Conservation (phyloP, 2,329 filamentous ascomycete genomes). For the Corynespora cassiicola region DNA sequence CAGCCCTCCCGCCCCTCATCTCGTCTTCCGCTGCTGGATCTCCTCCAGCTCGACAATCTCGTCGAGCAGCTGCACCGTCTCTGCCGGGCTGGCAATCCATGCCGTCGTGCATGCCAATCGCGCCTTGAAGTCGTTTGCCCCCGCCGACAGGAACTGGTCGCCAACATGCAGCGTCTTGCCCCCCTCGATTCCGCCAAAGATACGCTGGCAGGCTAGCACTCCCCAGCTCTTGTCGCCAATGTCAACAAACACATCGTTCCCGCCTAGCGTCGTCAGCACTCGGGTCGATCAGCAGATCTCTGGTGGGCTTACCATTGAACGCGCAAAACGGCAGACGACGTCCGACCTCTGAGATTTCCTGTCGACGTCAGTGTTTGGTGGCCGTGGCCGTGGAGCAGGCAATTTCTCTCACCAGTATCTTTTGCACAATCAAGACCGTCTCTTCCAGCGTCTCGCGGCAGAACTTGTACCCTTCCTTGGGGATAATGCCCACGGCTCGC, state of each 20-base stretch:
- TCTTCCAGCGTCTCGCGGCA: conserved; percentile 91
- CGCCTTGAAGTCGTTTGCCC: conserved; percentile 95
- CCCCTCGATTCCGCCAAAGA: conserved; percentile 78
- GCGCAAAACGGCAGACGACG: conserved; percentile 85
- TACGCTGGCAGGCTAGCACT: conserved; percentile 88
- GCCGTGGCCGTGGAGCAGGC: background rate
- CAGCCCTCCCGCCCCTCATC: conserved; percentile 14
- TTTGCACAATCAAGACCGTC: conserved; percentile 92
- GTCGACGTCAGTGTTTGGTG: conserved; percentile 17
- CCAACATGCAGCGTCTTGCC: conserved; percentile 91
- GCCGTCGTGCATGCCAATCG: conserved; percentile 90
- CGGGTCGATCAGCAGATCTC: too few species aligned
- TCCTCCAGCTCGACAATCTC: conserved; percentile 67
- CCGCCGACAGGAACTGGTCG: conserved; percentile 90
- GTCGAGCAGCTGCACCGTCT: conserved; percentile 89
- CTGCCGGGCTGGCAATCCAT: conserved; percentile 91
- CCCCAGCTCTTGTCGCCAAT: conserved; percentile 99
- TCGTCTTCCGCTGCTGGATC: conserved; percentile 46
- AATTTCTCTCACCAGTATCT: conserved; percentile 67
- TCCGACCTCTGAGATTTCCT: conserved; percentile 76
- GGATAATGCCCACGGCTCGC: conserved; percentile 64
- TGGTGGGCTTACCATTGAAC: conserved; percentile 78
- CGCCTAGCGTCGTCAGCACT: conserved; percentile 58
- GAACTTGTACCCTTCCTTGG: conserved; percentile 69
- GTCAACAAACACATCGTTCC: conserved; percentile 97